phyloP scores from a whole-genome alignment of 164 flowering plant genomes.

The Buxus sempervirens region DNA sequence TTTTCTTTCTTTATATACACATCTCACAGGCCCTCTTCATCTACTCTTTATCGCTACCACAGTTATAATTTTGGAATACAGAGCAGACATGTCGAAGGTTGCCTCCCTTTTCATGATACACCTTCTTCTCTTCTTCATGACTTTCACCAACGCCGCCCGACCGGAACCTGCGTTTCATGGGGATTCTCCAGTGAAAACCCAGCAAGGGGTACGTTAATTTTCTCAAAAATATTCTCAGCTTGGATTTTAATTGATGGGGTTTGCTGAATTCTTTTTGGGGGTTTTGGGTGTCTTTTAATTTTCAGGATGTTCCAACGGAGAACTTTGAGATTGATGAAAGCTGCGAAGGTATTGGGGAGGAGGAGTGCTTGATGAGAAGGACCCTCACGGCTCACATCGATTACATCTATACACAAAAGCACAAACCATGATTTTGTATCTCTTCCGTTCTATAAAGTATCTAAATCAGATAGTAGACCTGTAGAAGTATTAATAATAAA shows the following conservation, averaged over 20 bases:
- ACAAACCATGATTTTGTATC: conserved; percentile 3
- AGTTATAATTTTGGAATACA: not conserved
- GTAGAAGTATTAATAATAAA: too few species aligned
- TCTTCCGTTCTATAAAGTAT: not conserved
- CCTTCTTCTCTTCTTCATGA: conserved; percentile 24
- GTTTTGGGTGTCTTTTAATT: not conserved
- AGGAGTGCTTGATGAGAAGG: conserved; percentile 44
- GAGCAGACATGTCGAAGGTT: conserved; percentile 16
- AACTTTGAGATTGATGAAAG: conserved; percentile 5
- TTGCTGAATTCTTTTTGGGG: not conserved
- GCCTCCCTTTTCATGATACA: conserved; percentile 12
- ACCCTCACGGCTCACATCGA: conserved; percentile 38
- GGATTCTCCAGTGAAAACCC: conserved; percentile 8
- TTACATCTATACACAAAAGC: conserved; percentile 41
- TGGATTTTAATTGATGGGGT: not conserved
- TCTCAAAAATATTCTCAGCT: not conserved
- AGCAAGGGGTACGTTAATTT: conserved; percentile 17
- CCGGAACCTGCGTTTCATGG: conserved; percentile 13
- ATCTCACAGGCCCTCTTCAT: not conserved
- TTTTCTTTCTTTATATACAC: conserved; percentile 12
- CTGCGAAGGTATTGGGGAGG: conserved; percentile 29
- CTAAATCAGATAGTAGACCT: not conserved
- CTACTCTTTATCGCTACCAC: not conserved
- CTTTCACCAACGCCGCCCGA: conserved; percentile 24
- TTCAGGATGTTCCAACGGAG: conserved; percentile 18